These are phyloP conservation scores for Rubia yunnanensis DNA, from an alignment of 257 asterid genomes.

Conservation along the genomic window DNA sequence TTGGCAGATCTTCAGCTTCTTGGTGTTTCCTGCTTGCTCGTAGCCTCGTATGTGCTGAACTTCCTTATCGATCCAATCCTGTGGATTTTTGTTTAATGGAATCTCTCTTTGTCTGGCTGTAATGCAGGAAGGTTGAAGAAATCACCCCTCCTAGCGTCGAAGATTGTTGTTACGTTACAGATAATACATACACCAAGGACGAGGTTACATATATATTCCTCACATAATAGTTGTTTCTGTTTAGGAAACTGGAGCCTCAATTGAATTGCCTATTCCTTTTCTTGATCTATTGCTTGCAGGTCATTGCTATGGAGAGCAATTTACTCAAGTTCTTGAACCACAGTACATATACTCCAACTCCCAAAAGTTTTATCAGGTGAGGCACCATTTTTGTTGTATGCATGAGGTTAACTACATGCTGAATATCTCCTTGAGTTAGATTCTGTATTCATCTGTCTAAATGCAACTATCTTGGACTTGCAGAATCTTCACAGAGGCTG, in stretches of 20 bases:
- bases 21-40: constrained; percentile 85
- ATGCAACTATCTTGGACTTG: constrained; percentile 15
- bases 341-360: constrained; percentile 63
- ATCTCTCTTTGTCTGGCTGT: constrained; percentile 15
- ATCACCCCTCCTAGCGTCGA: constrained; percentile 67
- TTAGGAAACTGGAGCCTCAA: background rate
- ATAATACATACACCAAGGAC: constrained; percentile 65
- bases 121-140: constrained; percentile 81
- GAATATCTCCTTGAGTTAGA: background rate
- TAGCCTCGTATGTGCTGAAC: constrained; percentile 60
- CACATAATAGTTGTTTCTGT: background rate
- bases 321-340: constrained; percentile 50
- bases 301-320: constrained; percentile 56
- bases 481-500: constrained; percentile 59
- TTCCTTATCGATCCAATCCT: background rate
- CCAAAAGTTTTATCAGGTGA: constrained; percentile 74
- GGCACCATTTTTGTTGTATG: background rate
- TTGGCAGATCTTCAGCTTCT: constrained; percentile 82
- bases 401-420: background rate
- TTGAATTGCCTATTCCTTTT: background rate
- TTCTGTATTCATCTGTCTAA: background rate
- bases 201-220: constrained; percentile 33
- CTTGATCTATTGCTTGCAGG: constrained; percentile 26
- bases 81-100: background rate
- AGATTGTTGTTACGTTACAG: constrained; percentile 80